Conservation (phyloP, 1,284 basidiomycete genomes). For the Leucoagaricus sp. region DNA sequence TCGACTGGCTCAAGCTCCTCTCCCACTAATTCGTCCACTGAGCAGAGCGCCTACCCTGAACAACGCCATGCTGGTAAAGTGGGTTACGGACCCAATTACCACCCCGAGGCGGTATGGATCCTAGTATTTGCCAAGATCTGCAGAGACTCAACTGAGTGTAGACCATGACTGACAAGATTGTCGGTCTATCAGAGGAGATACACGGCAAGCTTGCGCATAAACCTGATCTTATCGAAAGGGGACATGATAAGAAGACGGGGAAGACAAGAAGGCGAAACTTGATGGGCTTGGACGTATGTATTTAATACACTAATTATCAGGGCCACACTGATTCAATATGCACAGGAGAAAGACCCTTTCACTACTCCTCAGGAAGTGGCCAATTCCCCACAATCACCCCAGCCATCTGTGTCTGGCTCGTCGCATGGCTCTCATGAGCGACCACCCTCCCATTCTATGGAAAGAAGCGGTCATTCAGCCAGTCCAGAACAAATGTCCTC, state of each 20-base stretch:
- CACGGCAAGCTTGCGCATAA: slow-evolving; percentile 20
- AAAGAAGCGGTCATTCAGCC: background rate
- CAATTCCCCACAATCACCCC: background rate
- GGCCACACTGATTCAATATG: no score
- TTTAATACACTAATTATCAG: no score
- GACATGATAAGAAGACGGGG: slow-evolving; percentile 20
- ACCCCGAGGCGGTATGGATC: slow-evolving; percentile 16
- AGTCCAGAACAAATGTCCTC: background rate
- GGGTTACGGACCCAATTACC: slow-evolving; percentile 24
- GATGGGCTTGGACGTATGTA: slow-evolving; percentile 9
- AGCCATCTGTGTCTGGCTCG: background rate
- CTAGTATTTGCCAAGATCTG: background rate
- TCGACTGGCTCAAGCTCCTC: no score
- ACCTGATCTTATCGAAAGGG: slow-evolving; percentile 15
- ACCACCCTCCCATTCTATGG: background rate
- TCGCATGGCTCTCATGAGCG: background rate
- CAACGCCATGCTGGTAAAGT: slow-evolving; percentile 26
- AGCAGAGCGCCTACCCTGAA: slow-evolving; percentile 14
- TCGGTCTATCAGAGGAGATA: slow-evolving; percentile 19
- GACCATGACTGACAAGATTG: slow-evolving; percentile 19
- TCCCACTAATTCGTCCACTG: background rate
- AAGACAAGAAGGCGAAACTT: slow-evolving; percentile 16
- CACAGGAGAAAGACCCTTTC: background rate
- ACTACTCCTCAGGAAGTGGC: background rate
- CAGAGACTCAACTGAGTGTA: background rate